phyloP scores from a whole-genome alignment of 495 filamentous ascomycete species.

The Gamarada debralockiae region DNA sequence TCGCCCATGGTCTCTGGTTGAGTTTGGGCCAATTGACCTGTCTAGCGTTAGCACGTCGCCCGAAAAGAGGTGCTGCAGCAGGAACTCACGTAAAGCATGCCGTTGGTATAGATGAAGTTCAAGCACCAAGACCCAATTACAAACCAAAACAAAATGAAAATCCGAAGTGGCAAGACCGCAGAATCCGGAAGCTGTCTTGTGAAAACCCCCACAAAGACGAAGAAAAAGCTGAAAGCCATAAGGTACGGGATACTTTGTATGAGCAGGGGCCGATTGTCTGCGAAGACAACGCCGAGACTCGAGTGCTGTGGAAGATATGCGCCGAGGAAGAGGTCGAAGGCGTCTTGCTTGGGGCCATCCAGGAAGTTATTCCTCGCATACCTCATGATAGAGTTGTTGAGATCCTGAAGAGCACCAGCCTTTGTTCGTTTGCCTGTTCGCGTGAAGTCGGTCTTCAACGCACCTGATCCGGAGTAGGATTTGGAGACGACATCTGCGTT shows the following conservation, averaged over 20 bases:
- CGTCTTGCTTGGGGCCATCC: conserved; percentile 91
- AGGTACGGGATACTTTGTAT: conserved; percentile 91
- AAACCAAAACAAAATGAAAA: conserved; percentile 76
- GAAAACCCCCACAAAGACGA: conserved; percentile 74
- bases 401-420: conserved; percentile 75
- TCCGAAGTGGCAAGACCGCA: conserved; percentile 68
- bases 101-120: conserved; percentile 72
- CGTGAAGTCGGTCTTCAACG: conserved; percentile 94
- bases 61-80: neutral
- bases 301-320: conserved; percentile 65
- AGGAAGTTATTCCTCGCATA: conserved; percentile 89
- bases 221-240: conserved; percentile 80
- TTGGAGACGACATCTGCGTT: conserved; percentile 94
- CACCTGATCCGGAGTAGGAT: conserved; percentile 90
- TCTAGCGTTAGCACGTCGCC: conserved; percentile 14
- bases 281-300: conserved; percentile 59
- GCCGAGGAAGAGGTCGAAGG: conserved; percentile 90
- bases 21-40: conserved; percentile 98
- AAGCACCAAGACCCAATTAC: conserved; percentile 62
- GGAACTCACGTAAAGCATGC: conserved; percentile 84
- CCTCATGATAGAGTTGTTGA: conserved; percentile 75
- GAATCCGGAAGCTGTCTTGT: conserved; percentile 63
- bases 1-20: conserved; percentile 76
- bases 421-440: conserved; percentile 82
- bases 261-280: conserved; percentile 79